phyloP scores from a whole-genome alignment of 2,329 filamentous ascomycete species.

The Furcasterigmium sp. region DNA sequence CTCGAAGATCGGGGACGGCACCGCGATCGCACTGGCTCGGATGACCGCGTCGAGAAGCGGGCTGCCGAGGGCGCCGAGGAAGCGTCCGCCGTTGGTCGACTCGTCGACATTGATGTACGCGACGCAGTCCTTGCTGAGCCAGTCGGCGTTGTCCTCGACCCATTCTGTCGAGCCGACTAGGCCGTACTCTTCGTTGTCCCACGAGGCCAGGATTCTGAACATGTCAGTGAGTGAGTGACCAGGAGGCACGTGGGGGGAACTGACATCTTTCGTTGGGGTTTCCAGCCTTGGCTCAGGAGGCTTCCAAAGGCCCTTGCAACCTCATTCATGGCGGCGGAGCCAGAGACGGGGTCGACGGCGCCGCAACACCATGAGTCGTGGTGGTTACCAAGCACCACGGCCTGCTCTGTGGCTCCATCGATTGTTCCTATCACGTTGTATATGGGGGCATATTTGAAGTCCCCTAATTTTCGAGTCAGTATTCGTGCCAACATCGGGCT shows the following conservation, averaged over 20 bases:
- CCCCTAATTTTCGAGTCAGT: conserved; percentile 1
- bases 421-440: conserved; percentile 65
- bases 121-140: conserved; percentile 58
- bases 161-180: conserved; percentile 69
- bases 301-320: conserved; percentile 61
- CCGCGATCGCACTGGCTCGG: conserved; percentile 40
- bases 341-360: conserved; percentile 67
- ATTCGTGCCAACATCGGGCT: conserved; percentile 45
- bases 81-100: conserved; percentile 50
- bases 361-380: conserved; percentile 72
- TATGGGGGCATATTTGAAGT: conserved; percentile 11
- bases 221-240: background rate
- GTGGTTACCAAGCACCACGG: conserved; percentile 67
- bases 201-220: conserved; percentile 58
- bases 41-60: conserved; percentile 57
- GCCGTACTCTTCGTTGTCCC: conserved; percentile 66
- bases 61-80: conserved; percentile 49
- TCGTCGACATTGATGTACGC: conserved; percentile 39
- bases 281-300: conserved; percentile 62
- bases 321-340: conserved; percentile 64
- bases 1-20: conserved; percentile 45
- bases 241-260: background rate
- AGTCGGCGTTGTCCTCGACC: conserved; percentile 68
- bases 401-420: conserved; percentile 64
- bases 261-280: conserved; percentile 33